A percentile compares a stretch with the other conserved stretches of the same genome.
Evolutionary conservation across 345 rosid species (phyloP).

Genomic region (Brassica cretica): DNA sequence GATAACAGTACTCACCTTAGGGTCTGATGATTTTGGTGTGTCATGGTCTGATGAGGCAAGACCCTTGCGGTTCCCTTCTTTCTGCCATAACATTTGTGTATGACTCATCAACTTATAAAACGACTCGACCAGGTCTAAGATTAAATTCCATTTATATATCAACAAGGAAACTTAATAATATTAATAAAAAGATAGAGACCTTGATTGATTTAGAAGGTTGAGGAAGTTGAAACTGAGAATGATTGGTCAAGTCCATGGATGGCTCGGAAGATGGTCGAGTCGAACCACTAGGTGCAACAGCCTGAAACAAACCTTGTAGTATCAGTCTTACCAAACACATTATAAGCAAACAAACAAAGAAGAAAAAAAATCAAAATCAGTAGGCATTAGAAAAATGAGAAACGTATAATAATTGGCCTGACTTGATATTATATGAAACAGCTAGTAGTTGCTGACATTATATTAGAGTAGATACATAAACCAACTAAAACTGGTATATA

Average conservation of each 20-base stretch:
- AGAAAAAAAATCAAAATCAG: slow-evolving; percentile 17
- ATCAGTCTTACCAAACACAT: slow-evolving; percentile 41
- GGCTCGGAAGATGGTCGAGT: slow-evolving; percentile 55
- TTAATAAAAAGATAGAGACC: slow-evolving; percentile 35
- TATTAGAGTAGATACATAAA: slow-evolving; percentile 26
- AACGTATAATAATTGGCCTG: slow-evolving; percentile 30
- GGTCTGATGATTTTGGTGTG: slow-evolving; percentile 61
- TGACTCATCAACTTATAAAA: slow-evolving; percentile 7
- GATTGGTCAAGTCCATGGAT: slow-evolving; percentile 57
- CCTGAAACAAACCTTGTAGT: slow-evolving; percentile 44
- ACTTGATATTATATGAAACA: slow-evolving; percentile 36
- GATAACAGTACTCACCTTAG: slow-evolving; percentile 47
- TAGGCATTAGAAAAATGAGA: slow-evolving; percentile 29
- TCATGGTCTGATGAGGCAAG: slow-evolving; percentile 58
- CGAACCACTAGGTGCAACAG: slow-evolving; percentile 50
- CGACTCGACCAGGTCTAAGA: slow-evolving; percentile 4
- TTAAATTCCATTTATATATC: slow-evolving; percentile 8
- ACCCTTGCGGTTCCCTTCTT: slow-evolving; percentile 56
- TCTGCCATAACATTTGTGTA: slow-evolving; percentile 43
- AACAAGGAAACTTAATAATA: neutral
- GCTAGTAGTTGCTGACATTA: slow-evolving; percentile 44
- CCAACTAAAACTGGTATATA: slow-evolving; percentile 35
- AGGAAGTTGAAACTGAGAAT: slow-evolving; percentile 43
- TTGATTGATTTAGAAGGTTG: slow-evolving; percentile 52
- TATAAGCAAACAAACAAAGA: slow-evolving; percentile 4